A percentile compares a stretch with the other conserved stretches of the same genome.
Evolutionary conservation across 169 alveolate species (phyloP).

Genomic region (Amoebophrya sp.): DNA sequence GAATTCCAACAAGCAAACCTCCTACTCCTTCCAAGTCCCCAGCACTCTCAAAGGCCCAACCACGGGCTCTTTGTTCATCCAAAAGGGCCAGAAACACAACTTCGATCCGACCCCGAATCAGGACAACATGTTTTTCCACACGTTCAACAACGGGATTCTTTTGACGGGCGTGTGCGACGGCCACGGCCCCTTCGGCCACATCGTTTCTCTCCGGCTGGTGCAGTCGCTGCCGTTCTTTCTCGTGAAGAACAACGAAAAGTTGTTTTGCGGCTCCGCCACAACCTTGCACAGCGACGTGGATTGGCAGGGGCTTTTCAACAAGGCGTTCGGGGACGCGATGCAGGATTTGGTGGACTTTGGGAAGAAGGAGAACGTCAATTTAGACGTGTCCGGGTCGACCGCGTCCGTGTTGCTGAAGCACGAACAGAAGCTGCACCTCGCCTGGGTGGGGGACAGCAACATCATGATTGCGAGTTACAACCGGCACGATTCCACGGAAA

Average conservation of each 20-base stretch:
- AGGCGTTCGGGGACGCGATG: slow-evolving; percentile 37
- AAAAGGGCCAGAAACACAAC: not conserved
- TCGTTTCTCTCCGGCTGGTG: slow-evolving; percentile 42
- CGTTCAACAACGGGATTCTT: slow-evolving; percentile 33
- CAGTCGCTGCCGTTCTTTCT: slow-evolving; percentile 39
- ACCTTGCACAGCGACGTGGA: slow-evolving; percentile 30
- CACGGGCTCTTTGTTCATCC: not conserved
- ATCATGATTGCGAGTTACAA: slow-evolving; percentile 43
- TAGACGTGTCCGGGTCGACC: slow-evolving; percentile 43
- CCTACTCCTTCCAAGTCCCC: not conserved
- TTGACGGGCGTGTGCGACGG: slow-evolving; percentile 44
- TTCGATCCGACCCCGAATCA: slow-evolving; percentile 19
- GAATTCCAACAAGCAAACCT: too few species aligned
- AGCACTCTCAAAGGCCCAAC: not conserved
- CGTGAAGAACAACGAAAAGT: not conserved
- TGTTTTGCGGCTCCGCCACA: slow-evolving; percentile 33
- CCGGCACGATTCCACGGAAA: slow-evolving; percentile 38
- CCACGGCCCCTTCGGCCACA: slow-evolving; percentile 48
- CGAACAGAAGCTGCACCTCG: slow-evolving; percentile 38
- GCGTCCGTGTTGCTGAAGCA: slow-evolving; percentile 38
- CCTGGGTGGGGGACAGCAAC: not conserved
- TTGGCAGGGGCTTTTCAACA: slow-evolving; percentile 37
- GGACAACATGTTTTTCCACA: slow-evolving; percentile 44
- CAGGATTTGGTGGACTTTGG: slow-evolving; percentile 40
- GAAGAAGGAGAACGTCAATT: slow-evolving; percentile 36